Evolutionary conservation across 176 grass and related monocot genomes (phyloP).

Genomic region (Carex parvula): DNA sequence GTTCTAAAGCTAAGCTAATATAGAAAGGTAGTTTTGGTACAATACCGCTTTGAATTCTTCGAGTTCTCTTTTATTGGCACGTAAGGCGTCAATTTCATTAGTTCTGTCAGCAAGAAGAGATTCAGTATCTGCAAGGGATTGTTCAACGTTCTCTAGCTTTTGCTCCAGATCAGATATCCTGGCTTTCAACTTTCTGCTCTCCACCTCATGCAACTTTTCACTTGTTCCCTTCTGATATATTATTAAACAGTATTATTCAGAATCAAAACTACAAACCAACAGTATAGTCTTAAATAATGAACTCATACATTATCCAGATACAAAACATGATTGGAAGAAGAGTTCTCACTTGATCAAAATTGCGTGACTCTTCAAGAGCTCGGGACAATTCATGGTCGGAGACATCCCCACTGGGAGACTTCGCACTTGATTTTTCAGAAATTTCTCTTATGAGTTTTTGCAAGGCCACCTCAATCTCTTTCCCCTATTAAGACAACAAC

Average conservation of each 20-base stretch:
- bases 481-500: slow-evolving; percentile 50
- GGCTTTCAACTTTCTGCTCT: slow-evolving; percentile 54
- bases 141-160: slow-evolving; percentile 42
- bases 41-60: slow-evolving; percentile 96
- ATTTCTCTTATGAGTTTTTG: slow-evolving; percentile 99
- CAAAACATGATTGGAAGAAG: neutral
- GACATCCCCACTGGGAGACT: slow-evolving; percentile 50
- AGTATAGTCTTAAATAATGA: neutral
- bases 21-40: neutral
- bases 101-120: slow-evolving; percentile 66
- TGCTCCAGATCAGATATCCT: slow-evolving; percentile 58
- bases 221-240: slow-evolving; percentile 47
- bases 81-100: slow-evolving; percentile 58
- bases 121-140: slow-evolving; percentile 47
- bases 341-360: slow-evolving; percentile 64
- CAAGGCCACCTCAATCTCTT: slow-evolving; percentile 99
- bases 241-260: neutral
- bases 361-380: slow-evolving; percentile 80
- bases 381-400: slow-evolving; percentile 72
- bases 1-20: slow-evolving; percentile 2
- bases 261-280: neutral
- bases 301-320: neutral
- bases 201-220: slow-evolving; percentile 56
- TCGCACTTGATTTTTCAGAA: slow-evolving; percentile 39
- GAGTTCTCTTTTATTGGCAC: slow-evolving; percentile 76